Conservation (phyloP, 2,329 filamentous ascomycete genomes). For the Niveomyces coronatus region DNA sequence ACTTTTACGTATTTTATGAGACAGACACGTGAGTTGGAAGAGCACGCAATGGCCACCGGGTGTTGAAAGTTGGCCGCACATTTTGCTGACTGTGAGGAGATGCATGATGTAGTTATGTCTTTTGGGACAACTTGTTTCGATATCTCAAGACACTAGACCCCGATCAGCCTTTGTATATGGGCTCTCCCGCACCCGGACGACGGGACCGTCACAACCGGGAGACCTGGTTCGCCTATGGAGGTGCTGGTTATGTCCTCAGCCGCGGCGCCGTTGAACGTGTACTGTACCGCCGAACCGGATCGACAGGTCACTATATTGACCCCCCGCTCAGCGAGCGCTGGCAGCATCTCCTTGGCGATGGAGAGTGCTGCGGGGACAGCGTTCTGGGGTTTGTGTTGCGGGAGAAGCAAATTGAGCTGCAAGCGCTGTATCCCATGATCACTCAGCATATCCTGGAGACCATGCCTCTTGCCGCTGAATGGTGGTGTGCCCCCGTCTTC, state of each 20-base stretch:
- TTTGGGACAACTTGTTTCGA: slow-evolving; percentile 13
- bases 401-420: slow-evolving; percentile 7
- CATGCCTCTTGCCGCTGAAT: slow-evolving; percentile 7
- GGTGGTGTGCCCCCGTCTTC: slow-evolving; percentile 12
- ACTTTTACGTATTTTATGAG: slow-evolving; percentile 48
- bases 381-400: slow-evolving; percentile 7
- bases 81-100: no score
- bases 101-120: slow-evolving; percentile 11
- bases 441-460: slow-evolving; percentile 6
- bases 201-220: neutral
- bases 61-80: no score
- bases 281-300: slow-evolving; percentile 3
- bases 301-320: slow-evolving; percentile 5
- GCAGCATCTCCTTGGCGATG: slow-evolving; percentile 1
- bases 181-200: slow-evolving; percentile 7
- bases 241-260: slow-evolving; percentile 12
- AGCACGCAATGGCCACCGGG: no score
- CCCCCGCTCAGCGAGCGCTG: slow-evolving; percentile 6
- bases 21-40: slow-evolving; percentile 38
- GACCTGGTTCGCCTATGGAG: slow-evolving; percentile 12
- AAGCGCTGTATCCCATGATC: slow-evolving; percentile 11
- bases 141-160: slow-evolving; percentile 11
- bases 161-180: slow-evolving; percentile 1
- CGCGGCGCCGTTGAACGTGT: slow-evolving; percentile 11
- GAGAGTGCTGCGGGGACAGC: slow-evolving; percentile 12